phyloP scores from a whole-genome alignment of 140 eudicot species.

The Flaveria floridana region DNA sequence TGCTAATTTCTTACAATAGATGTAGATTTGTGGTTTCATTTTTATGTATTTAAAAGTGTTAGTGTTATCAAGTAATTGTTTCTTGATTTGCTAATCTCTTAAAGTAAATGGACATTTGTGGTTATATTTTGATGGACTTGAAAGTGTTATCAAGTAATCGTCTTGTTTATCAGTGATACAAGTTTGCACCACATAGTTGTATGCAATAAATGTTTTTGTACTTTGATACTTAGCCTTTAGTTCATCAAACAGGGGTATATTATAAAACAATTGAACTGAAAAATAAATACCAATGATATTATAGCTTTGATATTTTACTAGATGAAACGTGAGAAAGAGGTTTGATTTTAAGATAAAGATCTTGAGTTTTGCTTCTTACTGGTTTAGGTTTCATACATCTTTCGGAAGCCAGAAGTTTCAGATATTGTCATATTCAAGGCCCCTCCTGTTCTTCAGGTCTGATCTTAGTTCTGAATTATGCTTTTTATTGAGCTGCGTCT shows the following conservation, averaged over 20 bases:
- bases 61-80: neutral
- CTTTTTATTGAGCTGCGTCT: neutral
- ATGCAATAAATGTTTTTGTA: too few species aligned
- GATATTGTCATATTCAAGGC: conserved; percentile 87
- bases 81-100: conserved; percentile 3
- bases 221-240: too few species aligned
- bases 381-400: conserved; percentile 80
- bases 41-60: neutral
- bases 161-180: neutral
- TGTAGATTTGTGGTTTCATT: neutral
- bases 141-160: neutral
- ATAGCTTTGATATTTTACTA: neutral
- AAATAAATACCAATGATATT: neutral
- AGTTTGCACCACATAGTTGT: too few species aligned
- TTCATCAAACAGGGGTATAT: too few species aligned
- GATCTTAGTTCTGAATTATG: conserved; percentile 15
- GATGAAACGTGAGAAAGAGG: neutral
- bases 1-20: neutral
- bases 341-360: neutral
- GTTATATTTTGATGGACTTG: neutral
- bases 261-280: neutral
- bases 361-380: conserved; percentile 7
- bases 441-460: conserved; percentile 83
- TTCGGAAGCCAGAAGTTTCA: conserved; percentile 73
- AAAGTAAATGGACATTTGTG: neutral